Evolutionary conservation across 2,329 filamentous ascomycete genomes (phyloP).

Genomic region (Drechslera avenae): DNA sequence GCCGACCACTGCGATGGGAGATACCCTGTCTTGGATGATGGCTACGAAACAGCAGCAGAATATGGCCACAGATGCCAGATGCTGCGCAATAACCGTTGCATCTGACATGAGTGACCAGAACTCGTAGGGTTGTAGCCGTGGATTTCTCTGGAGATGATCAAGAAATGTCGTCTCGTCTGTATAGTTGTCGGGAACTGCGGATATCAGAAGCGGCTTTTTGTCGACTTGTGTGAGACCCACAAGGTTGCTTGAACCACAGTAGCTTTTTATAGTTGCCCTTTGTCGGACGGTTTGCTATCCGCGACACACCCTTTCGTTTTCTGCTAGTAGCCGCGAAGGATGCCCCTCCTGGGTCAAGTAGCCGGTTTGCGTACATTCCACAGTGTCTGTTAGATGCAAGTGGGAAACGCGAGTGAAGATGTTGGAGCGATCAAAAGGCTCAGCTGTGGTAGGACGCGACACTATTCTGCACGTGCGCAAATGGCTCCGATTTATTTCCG

Average conservation of each 20-base stretch:
- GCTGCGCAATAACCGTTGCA: constrained; percentile 94
- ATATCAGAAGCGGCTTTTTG: constrained; percentile 7
- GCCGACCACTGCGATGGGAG: constrained; percentile 84
- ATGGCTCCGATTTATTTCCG: constrained; percentile 7
- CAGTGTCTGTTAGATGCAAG: background rate
- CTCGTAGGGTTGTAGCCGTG: constrained; percentile 90
- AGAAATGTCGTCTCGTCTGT: constrained; percentile 97
- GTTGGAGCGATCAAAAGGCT: background rate
- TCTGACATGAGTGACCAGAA: constrained; percentile 97
- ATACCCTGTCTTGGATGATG: constrained; percentile 86
- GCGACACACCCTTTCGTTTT: constrained; percentile 59
- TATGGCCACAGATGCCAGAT: constrained; percentile 91
- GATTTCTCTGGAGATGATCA: constrained; percentile 93
- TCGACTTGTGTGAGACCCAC: constrained; percentile 55
- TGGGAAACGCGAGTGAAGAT: background rate
- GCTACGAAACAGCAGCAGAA: constrained; percentile 93
- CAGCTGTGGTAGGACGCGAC: background rate
- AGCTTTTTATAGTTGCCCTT: constrained; percentile 90
- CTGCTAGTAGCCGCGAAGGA: constrained; percentile 24
- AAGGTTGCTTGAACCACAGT: constrained; percentile 96
- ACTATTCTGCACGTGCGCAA: background rate
- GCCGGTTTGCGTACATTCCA: constrained; percentile 20
- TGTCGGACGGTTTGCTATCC: constrained; percentile 69
- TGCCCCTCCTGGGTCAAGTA: constrained; percentile 20
- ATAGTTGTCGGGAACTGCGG: constrained; percentile 92